Evolutionary conservation across 495 filamentous ascomycete genomes (phyloP).

Genomic region (Barbatosphaeria neglecta): DNA sequence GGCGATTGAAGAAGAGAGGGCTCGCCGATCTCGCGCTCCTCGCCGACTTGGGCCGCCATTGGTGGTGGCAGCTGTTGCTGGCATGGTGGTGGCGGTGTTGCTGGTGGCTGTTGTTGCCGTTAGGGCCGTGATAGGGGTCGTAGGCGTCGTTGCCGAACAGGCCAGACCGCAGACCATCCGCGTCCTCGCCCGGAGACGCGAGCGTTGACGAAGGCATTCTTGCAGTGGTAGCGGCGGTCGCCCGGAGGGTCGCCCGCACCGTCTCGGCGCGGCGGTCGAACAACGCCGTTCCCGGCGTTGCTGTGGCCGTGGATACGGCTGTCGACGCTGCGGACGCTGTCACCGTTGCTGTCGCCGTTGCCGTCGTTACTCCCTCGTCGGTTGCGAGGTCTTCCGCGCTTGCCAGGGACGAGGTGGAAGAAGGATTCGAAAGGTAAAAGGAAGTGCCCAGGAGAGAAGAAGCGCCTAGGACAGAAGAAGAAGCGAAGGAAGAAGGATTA

Average conservation of each 20-base stretch:
- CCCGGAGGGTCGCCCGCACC: too few relatives aligned
- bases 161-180: constrained; percentile 1
- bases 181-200: constrained; percentile 6
- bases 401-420: constrained; percentile 11
- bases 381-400: background rate
- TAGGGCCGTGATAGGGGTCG: constrained; percentile 1
- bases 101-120: too few relatives aligned
- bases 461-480: too few relatives aligned
- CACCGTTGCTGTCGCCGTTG: background rate
- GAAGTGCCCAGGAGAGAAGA: constrained; percentile 3
- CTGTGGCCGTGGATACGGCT: background rate
- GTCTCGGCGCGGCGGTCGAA: too few relatives aligned
- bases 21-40: constrained; percentile 12
- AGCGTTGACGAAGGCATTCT: constrained; percentile 15
- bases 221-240: constrained; percentile 3
- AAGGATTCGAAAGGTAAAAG: constrained; percentile 17
- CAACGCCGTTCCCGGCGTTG: background rate
- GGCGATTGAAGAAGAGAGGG: constrained; percentile 18
- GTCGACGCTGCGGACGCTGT: background rate
- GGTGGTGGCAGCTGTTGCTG: background rate
- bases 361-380: background rate
- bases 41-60: constrained; percentile 13
- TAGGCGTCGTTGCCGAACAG: constrained; percentile 4
- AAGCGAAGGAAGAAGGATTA: constrained; percentile 1
- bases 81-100: background rate